phyloP scores from a whole-genome alignment of 108 stramenopile genomes.

The Cyclotella kingstonii region DNA sequence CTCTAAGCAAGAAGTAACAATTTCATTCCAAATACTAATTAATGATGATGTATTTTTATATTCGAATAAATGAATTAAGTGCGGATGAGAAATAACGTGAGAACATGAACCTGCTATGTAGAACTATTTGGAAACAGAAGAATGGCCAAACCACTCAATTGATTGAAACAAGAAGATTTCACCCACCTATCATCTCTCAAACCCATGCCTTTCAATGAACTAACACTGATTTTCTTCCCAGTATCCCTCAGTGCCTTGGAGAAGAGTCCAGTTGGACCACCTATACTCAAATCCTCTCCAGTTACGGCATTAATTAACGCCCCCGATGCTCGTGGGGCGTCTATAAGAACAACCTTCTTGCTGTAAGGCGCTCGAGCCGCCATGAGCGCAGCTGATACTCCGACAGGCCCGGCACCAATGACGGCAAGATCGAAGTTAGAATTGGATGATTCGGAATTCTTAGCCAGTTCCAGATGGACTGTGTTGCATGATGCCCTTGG shows the following conservation, averaged over 20 bases:
- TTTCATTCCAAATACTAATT: conserved; percentile 71
- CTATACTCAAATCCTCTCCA: conserved; percentile 71
- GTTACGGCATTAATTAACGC: conserved; percentile 58
- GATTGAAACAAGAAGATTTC: not conserved
- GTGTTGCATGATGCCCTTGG: no score
- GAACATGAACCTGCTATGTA: not conserved
- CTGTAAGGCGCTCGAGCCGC: conserved; percentile 40
- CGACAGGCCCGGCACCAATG: conserved; percentile 73
- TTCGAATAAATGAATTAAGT: not conserved
- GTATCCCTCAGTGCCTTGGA: conserved; percentile 78
- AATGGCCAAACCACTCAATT: not conserved
- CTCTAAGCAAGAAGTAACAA: conserved; percentile 62
- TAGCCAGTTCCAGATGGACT: not conserved
- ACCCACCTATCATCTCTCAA: conserved; percentile 59
- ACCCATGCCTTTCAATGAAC: conserved; percentile 70
- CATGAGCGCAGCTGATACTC: conserved; percentile 64
- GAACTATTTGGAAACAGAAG: not conserved
- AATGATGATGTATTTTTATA: not conserved
- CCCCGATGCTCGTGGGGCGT: conserved; percentile 67
- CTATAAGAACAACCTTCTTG: conserved; percentile 66
- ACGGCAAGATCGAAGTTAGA: conserved; percentile 65
- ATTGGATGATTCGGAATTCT: conserved; percentile 20
- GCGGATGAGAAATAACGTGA: not conserved
- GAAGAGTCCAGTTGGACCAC: conserved; percentile 74
- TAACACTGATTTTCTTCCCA: conserved; percentile 68